phyloP scores from a whole-genome alignment of 2,329 filamentous ascomycete genomes.

The Colletotrichum destructivum region DNA sequence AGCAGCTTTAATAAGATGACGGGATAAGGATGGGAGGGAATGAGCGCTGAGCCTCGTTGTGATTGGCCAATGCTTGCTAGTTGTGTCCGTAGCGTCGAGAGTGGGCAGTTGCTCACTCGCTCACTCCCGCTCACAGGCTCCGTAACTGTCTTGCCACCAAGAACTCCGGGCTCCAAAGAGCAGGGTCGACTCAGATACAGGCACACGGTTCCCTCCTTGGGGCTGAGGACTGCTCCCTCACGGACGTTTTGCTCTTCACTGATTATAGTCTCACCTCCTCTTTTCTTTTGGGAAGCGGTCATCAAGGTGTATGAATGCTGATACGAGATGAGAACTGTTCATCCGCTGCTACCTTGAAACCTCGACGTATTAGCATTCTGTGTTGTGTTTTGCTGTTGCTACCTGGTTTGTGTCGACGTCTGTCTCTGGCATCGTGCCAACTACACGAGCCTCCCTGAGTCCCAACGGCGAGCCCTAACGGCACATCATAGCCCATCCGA shows the following conservation, averaged over 20 bases:
- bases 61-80: not conserved
- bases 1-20: conserved; percentile 32
- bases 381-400: not conserved
- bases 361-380: not conserved
- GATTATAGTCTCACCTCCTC: not conserved
- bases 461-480: not conserved
- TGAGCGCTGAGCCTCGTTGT: not conserved
- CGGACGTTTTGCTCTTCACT: not conserved
- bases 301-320: not conserved
- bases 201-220: not conserved
- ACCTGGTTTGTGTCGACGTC: not conserved
- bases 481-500: conserved; percentile 13
- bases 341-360: conserved; percentile 5
- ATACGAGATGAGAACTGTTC: not conserved
- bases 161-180: not conserved
- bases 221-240: too few species aligned
- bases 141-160: not conserved
- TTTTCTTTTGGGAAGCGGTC: not conserved
- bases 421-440: not conserved
- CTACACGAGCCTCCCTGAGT: not conserved
- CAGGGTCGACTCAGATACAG: not conserved
- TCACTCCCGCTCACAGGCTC: too few species aligned
- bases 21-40: conserved; percentile 25
- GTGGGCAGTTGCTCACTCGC: too few species aligned
- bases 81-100: not conserved